Percentiles rank a stretch among this genome's conserved stretches.
phyloP scores from a whole-genome alignment of 73 alveolate species.

The Effrenium voratum region DNA sequence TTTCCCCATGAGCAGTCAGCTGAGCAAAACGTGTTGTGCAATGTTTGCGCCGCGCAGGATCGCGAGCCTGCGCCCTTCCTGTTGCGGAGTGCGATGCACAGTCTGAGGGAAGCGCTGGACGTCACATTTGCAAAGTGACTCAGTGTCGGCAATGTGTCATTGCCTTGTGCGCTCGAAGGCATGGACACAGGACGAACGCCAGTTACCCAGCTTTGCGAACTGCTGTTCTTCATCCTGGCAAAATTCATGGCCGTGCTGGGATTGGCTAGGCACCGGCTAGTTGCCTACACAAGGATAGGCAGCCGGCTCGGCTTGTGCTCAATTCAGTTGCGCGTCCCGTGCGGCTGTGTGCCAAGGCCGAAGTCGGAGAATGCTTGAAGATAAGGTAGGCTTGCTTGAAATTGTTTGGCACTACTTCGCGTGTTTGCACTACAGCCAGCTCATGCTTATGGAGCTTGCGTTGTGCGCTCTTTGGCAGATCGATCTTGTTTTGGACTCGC shows the following conservation, averaged over 20 bases:
- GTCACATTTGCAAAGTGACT: not conserved
- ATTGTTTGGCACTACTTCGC: not conserved
- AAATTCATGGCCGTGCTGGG: not conserved
- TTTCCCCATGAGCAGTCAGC: not conserved
- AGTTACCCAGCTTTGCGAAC: not conserved
- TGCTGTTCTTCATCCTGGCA: not conserved
- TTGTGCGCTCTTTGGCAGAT: conserved; percentile 9
- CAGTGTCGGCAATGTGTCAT: not conserved
- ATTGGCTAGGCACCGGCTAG: conserved; percentile 53
- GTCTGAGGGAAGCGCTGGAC: not conserved
- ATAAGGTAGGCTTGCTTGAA: not conserved
- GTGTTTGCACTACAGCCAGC: not conserved
- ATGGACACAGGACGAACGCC: conserved; percentile 51
- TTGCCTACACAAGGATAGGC: conserved; percentile 88
- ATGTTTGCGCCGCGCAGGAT: not conserved
- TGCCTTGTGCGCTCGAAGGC: not conserved
- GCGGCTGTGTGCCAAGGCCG: conserved; percentile 15
- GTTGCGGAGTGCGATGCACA: conserved; percentile 23
- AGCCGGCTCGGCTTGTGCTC: not conserved
- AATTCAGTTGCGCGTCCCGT: not conserved
- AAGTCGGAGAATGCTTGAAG: conserved; percentile 65
- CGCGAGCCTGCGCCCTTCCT: conserved; percentile 93
- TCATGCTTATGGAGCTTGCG: not conserved
- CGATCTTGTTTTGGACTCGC: conserved; percentile 77
- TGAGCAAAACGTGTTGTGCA: not conserved